Base-by-base conservation (phyloP, 2,329 filamentous ascomycete species). In the Venturia carpophila region DNA sequence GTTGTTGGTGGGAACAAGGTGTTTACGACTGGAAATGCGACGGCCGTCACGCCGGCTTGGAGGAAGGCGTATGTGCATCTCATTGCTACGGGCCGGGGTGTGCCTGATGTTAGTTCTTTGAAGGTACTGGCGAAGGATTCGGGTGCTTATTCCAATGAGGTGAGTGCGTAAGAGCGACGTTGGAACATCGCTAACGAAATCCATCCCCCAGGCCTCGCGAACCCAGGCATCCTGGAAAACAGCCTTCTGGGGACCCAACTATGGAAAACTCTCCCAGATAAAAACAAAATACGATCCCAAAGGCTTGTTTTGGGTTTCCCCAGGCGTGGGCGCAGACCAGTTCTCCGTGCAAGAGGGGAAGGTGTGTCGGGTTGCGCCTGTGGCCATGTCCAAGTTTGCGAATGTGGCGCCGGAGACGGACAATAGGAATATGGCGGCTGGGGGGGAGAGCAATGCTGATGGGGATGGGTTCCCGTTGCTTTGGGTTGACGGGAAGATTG, bases 201-300 rank as follows among this genome's bases (percentile, higher is more conserved):
- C 64, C 71, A 19, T 34, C 30, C 30, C 30, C 30, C 80, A 66
- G 47, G 55, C 49, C 3, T 34, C 34, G 2, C 49, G 62, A 27
- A 24, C 19, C 13, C 47, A 55, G 24, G 19, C 34, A 47, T 68
- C 76, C 65, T 77, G 79, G 11, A 82, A 84, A 69, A 68, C 75
- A 62, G 76, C 79, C 9, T 87, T 87, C 70, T 87, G 83, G 83
- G 81, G 81, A 0, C 68, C 76, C 0, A 84, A 85, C 67, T 72
- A 85, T 45, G 71, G 75, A 0, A 69, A 67, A 10, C 73, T 87
- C 56, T 74, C 78, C 60, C 64, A 72, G 58, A 76, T 86, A 60
- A 87, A 87, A 74, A 69, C 73, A 5, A 74, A 71, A 1, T 80
- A 80, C 72, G 84, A 87, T 69, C 80, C 83, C 0, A 69, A 71